Evolutionary conservation across 495 filamentous ascomycete genomes (phyloP).

Genomic region (Lasiosphaeria ovina): DNA sequence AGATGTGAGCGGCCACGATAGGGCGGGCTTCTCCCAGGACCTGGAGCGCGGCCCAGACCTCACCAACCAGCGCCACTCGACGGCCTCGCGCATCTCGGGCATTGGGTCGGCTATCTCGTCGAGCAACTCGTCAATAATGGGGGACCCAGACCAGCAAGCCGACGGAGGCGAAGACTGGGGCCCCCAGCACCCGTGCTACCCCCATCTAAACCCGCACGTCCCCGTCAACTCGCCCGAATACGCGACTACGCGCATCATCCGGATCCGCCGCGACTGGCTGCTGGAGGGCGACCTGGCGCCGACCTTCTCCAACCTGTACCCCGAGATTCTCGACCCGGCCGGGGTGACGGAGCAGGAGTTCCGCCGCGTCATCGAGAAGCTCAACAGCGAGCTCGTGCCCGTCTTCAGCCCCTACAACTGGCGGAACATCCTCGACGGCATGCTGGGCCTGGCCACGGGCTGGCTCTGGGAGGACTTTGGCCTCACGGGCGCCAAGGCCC

Average conservation of each 20-base stretch:
- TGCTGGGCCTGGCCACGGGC: conserved; percentile 74
- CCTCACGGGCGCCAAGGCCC: conserved; percentile 65
- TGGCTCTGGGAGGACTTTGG: conserved; percentile 95
- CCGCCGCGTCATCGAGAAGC: conserved; percentile 68
- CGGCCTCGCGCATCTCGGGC: conserved; percentile 37
- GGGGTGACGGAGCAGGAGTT: conserved; percentile 78
- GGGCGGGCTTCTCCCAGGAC: conserved; percentile 43
- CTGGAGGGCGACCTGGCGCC: conserved; percentile 86
- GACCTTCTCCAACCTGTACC: conserved; percentile 89
- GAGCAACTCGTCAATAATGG: conserved; percentile 52
- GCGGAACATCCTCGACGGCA: conserved; percentile 71
- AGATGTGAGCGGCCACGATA: conserved; percentile 23
- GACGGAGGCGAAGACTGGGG: conserved; percentile 71
- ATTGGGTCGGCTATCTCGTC: conserved; percentile 52
- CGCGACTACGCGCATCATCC: conserved; percentile 79
- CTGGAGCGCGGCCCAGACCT: conserved; percentile 48
- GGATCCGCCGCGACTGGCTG: conserved; percentile 89
- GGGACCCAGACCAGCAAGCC: conserved; percentile 47
- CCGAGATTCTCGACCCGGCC: conserved; percentile 87
- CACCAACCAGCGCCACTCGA: conserved; percentile 35
- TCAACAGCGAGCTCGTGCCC: conserved; percentile 69
- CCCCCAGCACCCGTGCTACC: conserved; percentile 85
- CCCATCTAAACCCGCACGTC: conserved; percentile 90
- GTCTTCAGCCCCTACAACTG: conserved; percentile 70
- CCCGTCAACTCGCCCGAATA: conserved; percentile 72